These are phyloP conservation scores for Penicillium steckii DNA, from an alignment of 495 filamentous ascomycete species.

Conservation along the genomic window DNA sequence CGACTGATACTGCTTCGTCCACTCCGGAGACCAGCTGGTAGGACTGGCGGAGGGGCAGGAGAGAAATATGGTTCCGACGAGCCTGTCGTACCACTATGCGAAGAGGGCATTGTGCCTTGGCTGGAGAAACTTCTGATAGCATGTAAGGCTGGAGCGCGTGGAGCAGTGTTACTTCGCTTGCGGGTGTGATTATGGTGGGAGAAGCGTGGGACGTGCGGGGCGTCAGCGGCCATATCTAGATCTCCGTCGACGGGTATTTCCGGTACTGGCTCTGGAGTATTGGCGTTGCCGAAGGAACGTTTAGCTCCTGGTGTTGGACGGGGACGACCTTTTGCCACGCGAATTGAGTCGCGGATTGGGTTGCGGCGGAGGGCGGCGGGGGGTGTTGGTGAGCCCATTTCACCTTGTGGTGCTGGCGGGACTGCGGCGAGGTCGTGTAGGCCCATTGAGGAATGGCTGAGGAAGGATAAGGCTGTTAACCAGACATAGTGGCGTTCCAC, in stretches of 20 bases:
- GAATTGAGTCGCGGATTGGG: constrained; percentile 86
- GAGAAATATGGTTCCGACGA: constrained; percentile 58
- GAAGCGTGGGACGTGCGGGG: constrained; percentile 78
- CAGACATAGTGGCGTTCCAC: constrained; percentile 91
- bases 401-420: constrained; percentile 53
- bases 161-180: constrained; percentile 82
- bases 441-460: constrained; percentile 79
- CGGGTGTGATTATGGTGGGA: constrained; percentile 71
- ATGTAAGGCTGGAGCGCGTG: constrained; percentile 58
- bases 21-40: constrained; percentile 30
- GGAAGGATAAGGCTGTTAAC: constrained; percentile 90
- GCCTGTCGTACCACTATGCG: constrained; percentile 44
- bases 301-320: constrained; percentile 48
- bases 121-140: constrained; percentile 72
- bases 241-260: constrained; percentile 31
- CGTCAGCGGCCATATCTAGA: constrained; percentile 61
- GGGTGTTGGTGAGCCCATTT: constrained; percentile 37
- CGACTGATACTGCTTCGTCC: constrained; percentile 44
- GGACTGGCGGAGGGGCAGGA: constrained; percentile 9
- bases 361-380: constrained; percentile 51
- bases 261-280: constrained; percentile 31
- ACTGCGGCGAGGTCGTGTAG: constrained; percentile 63
- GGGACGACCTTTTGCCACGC: constrained; percentile 78
- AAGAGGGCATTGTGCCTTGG: constrained; percentile 46
- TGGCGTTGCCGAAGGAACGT: constrained; percentile 36